Evolutionary conservation across 495 filamentous ascomycete genomes (phyloP).

Genomic region (Bacidia gigantensis): DNA sequence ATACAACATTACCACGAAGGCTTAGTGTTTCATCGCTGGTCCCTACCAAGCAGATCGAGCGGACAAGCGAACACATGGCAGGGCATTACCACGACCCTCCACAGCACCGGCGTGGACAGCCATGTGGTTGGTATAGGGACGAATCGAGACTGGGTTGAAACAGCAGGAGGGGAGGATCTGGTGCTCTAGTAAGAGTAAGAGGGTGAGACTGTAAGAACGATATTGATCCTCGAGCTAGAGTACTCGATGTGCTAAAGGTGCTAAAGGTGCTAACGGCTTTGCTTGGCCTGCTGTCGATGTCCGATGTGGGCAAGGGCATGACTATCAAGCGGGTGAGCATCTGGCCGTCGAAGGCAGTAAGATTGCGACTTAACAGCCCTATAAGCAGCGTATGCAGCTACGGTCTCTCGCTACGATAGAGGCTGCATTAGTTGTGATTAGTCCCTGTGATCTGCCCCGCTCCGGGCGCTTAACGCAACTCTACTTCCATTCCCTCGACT

Average conservation of each 20-base stretch:
- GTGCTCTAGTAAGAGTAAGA: not conserved
- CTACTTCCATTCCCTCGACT: too few species aligned
- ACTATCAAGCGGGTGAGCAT: not conserved
- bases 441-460: not conserved
- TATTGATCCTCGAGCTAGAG: not conserved
- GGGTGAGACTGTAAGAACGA: not conserved
- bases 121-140: too few species aligned
- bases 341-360: too few species aligned
- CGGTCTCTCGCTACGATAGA: not conserved
- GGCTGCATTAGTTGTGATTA: not conserved
- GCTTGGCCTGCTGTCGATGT: not conserved
- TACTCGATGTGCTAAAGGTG: too few species aligned
- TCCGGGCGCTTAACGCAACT: not conserved
- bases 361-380: too few species aligned
- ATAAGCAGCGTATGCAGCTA: too few species aligned
- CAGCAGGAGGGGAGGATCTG: too few species aligned
- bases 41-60: not conserved
- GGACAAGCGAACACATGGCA: not conserved
- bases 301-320: not conserved
- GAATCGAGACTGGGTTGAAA: too few species aligned
- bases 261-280: not conserved
- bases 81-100: too few species aligned
- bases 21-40: not conserved
- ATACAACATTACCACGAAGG: not conserved
- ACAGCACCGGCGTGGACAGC: too few species aligned